phyloP scores from a whole-genome alignment of 2,329 filamentous ascomycete species.

The Hawksworthiomyces lignivorus region DNA sequence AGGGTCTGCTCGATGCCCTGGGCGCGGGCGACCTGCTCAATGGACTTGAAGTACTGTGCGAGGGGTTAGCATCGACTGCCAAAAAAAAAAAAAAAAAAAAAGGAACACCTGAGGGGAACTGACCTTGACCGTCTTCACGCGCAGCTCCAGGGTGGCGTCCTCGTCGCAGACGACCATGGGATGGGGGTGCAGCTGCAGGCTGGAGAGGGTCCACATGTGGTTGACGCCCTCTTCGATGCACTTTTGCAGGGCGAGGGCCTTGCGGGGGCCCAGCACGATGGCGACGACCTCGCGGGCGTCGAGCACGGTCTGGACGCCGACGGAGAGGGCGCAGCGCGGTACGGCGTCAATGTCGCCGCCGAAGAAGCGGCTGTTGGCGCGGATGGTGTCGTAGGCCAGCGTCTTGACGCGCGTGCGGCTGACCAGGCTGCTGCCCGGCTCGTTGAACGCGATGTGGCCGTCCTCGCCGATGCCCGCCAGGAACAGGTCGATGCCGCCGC shows the following conservation, averaged over 20 bases:
- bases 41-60: constrained; percentile 53
- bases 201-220: constrained; percentile 74
- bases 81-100: not conserved
- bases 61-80: not conserved
- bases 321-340: constrained; percentile 63
- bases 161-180: constrained; percentile 70
- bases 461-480: constrained; percentile 70
- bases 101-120: constrained; percentile 22
- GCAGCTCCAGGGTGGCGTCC: constrained; percentile 57
- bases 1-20: constrained; percentile 39
- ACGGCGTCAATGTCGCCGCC: constrained; percentile 56
- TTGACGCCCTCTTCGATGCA: constrained; percentile 69
- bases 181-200: constrained; percentile 64
- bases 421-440: constrained; percentile 63
- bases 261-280: constrained; percentile 65
- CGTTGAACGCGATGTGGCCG: constrained; percentile 76
- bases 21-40: constrained; percentile 45
- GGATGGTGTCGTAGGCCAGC: constrained; percentile 67
- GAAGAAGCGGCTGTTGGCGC: constrained; percentile 70
- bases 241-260: constrained; percentile 62
- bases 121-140: constrained; percentile 60
- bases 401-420: constrained; percentile 71
- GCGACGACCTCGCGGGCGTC: constrained; percentile 68
- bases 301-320: constrained; percentile 46
- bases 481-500: constrained; percentile 69